Evolutionary conservation across 176 grass and related monocot genomes (phyloP).

Genomic region (Puccinellia tenuiflora): DNA sequence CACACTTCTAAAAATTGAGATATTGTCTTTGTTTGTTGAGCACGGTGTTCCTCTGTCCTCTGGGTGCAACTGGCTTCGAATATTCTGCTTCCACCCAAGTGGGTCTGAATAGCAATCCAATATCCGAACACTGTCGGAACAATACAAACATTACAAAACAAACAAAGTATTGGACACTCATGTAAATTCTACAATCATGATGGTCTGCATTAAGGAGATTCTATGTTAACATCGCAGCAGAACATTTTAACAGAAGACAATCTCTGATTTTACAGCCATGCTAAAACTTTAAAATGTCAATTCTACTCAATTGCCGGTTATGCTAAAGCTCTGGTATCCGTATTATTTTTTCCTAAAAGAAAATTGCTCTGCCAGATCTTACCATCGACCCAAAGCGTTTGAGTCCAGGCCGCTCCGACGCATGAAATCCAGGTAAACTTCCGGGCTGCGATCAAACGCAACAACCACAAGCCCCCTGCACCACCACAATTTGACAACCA

Average conservation of each 20-base stretch:
- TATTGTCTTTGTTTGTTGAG: slow-evolving; percentile 14
- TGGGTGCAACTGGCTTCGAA: slow-evolving; percentile 17
- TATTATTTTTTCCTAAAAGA: background rate
- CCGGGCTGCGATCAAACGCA: slow-evolving; percentile 56
- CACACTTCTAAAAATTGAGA: slow-evolving; percentile 47
- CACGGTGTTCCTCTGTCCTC: background rate
- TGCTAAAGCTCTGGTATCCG: background rate
- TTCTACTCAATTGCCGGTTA: background rate
- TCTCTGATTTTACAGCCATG: background rate
- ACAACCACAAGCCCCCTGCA: slow-evolving; percentile 69
- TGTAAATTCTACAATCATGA: background rate
- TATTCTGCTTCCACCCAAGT: slow-evolving; percentile 71
- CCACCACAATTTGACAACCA: slow-evolving; percentile 8
- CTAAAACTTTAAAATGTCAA: background rate
- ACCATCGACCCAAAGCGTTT: slow-evolving; percentile 45
- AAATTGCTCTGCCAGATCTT: slow-evolving; percentile 16
- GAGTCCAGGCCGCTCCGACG: slow-evolving; percentile 36
- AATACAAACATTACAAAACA: background rate
- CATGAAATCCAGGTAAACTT: slow-evolving; percentile 57
- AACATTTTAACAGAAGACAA: background rate
- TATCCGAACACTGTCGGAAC: slow-evolving; percentile 47
- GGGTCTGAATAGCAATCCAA: slow-evolving; percentile 90
- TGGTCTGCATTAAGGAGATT: background rate
- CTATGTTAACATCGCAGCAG: background rate
- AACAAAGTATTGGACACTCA: background rate